Evolutionary conservation across 768 basidiomycete genomes (phyloP).

Genomic region (Mrakia gelida): DNA sequence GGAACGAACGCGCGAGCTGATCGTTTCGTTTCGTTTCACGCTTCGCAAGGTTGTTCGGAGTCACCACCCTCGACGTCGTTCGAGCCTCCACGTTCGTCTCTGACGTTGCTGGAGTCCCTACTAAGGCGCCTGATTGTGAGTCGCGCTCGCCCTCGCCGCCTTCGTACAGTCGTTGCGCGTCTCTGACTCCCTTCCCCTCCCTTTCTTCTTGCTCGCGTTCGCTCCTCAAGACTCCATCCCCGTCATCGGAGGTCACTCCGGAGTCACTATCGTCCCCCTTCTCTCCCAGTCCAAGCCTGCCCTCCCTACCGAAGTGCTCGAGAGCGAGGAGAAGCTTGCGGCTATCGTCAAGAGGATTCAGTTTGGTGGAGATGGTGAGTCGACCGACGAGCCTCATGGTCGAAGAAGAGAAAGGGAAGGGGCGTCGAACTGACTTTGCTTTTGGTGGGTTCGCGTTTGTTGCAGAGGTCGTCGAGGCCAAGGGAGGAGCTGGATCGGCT

Average conservation of each 20-base stretch:
- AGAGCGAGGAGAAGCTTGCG: conserved; percentile 63
- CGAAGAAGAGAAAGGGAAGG: too few species aligned
- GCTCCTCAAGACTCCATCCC: conserved; percentile 15
- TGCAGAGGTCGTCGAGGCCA: conserved; percentile 84
- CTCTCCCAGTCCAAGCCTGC: conserved; percentile 65
- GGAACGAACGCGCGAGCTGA: not conserved
- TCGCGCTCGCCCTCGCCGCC: not conserved
- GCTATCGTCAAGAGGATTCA: conserved; percentile 90
- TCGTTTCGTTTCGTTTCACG: not conserved
- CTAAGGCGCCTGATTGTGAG: conserved; percentile 55
- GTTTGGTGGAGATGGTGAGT: conserved; percentile 77
- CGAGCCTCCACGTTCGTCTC: conserved; percentile 87
- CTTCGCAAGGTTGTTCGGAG: conserved; percentile 65
- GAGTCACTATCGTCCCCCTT: conserved; percentile 94
- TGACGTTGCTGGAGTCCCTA: conserved; percentile 52
- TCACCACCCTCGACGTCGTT: conserved; percentile 97
- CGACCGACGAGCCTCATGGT: too few species aligned
- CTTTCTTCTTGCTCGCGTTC: not conserved
- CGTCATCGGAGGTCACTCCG: conserved; percentile 77
- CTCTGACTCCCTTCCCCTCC: not conserved
- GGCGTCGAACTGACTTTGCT: too few species aligned
- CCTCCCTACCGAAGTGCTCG: conserved; percentile 61
- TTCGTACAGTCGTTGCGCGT: not conserved
- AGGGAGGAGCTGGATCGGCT: conserved; percentile 76
- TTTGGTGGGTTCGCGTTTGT: too few species aligned